Evolutionary conservation across 1,284 basidiomycete genomes (phyloP).

Genomic region (Caloboletus firmus): DNA sequence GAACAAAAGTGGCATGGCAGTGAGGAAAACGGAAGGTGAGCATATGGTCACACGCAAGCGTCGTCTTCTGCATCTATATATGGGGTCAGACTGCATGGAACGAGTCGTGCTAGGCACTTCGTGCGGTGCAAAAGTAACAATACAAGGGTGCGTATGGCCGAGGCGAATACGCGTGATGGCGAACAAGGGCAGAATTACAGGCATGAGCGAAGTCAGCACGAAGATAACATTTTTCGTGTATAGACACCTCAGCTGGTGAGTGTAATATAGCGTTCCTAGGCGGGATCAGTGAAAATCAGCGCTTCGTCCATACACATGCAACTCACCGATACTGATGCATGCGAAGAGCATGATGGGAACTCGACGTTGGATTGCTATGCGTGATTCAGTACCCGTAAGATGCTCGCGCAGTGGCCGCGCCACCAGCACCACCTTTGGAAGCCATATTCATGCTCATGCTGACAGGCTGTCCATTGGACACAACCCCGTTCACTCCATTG

Average conservation of each 20-base stretch:
- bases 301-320: neutral
- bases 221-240: conserved; percentile 22
- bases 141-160: conserved; percentile 10
- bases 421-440: conserved; percentile 29
- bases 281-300: neutral
- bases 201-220: conserved; percentile 20
- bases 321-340: conserved; percentile 22
- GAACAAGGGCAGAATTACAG: conserved; percentile 17
- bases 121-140: conserved; percentile 13
- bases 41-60: conserved; percentile 23
- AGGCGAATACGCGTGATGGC: conserved; percentile 12
- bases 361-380: conserved; percentile 1
- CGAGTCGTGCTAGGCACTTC: conserved; percentile 2
- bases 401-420: conserved; percentile 28
- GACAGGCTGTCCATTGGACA: conserved; percentile 38
- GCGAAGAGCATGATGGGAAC: conserved; percentile 5
- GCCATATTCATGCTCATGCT: conserved; percentile 48
- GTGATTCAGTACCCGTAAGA: conserved; percentile 34
- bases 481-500: conserved; percentile 30
- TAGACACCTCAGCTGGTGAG: conserved; percentile 17
- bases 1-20: conserved; percentile 14
- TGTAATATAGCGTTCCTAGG: conserved; percentile 18
- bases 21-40: conserved; percentile 18
- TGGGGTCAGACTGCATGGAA: conserved; percentile 9
- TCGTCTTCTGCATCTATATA: conserved; percentile 24